These are phyloP conservation scores for Chrysosporium queenslandicum DNA, from an alignment of 2,329 filamentous ascomycete species.

Conservation along the genomic window DNA sequence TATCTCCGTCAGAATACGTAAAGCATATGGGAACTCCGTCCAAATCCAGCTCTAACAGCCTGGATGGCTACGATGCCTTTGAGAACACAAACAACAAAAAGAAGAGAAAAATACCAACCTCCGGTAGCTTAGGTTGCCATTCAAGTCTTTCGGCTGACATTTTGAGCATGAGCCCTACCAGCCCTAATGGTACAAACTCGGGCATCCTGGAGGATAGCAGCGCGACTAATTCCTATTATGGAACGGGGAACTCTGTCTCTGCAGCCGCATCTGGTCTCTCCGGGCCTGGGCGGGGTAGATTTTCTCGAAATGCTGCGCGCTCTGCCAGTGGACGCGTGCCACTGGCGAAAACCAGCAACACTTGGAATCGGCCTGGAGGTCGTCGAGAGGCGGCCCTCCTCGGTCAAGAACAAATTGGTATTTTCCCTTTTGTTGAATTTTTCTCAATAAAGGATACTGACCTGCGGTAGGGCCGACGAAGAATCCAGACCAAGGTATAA, in stretches of 20 bases:
- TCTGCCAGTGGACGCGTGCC: constrained; percentile 52
- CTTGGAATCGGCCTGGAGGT: constrained; percentile 44
- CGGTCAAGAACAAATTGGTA: constrained; percentile 21
- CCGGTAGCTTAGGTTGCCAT: constrained; percentile 57
- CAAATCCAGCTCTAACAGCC: constrained; percentile 55
- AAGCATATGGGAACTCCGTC: constrained; percentile 24
- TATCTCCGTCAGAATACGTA: constrained; percentile 26
- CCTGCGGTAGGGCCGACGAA: constrained; percentile 29
- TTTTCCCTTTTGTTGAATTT: too few relatives aligned
- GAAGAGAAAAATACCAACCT: constrained; percentile 93
- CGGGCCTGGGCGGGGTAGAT: constrained; percentile 73
- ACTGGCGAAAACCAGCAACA: constrained; percentile 48
- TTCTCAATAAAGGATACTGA: constrained; percentile 12
- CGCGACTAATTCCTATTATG: constrained; percentile 46
- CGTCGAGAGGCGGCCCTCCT: constrained; percentile 27
- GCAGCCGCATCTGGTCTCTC: constrained; percentile 61
- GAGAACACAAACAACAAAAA: constrained; percentile 99
- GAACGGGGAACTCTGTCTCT: constrained; percentile 45
- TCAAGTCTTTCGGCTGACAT: constrained; percentile 53
- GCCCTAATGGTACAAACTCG: constrained; percentile 37
- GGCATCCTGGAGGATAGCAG: constrained; percentile 38
- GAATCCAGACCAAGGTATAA: constrained; percentile 61
- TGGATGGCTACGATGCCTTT: constrained; percentile 91
- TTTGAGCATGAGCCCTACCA: constrained; percentile 52
- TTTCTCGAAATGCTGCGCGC: constrained; percentile 49